Evolutionary conservation across 208 protist species (phyloP).

Genomic region (Trypanosoma vivax): DNA sequence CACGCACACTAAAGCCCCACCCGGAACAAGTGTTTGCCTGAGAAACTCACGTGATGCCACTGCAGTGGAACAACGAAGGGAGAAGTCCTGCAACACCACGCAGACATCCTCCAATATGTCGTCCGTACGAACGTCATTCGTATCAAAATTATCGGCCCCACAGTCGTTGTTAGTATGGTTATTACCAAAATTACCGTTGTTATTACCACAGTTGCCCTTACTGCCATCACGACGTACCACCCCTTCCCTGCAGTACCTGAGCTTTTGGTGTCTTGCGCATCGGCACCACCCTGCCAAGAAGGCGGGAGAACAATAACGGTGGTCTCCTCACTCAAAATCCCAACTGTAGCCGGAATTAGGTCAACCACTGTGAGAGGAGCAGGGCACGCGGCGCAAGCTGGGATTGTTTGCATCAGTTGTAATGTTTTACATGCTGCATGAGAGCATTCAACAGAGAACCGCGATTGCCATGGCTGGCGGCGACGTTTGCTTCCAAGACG

Average conservation of each 20-base stretch:
- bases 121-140: background rate
- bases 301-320: constrained; percentile 69
- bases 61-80: constrained; percentile 23
- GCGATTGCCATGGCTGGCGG: constrained; percentile 19
- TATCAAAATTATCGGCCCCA: background rate
- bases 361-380: constrained; percentile 41
- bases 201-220: no score
- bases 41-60: constrained; percentile 27
- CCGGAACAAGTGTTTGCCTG: constrained; percentile 12
- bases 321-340: constrained; percentile 23
- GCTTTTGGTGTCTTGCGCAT: background rate
- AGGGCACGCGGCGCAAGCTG: constrained; percentile 25
- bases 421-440: constrained; percentile 17
- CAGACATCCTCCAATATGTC: constrained; percentile 6
- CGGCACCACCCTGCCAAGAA: no score
- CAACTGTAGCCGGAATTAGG: constrained; percentile 44
- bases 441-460: constrained; percentile 33
- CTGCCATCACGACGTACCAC: background rate
- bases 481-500: constrained; percentile 19
- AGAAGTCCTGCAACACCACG: constrained; percentile 29
- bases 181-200: no score
- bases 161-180: no score
- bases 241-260: background rate
- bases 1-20: constrained; percentile 26
- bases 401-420: constrained; percentile 30